Conservation (phyloP, 345 rosid species). For the Diplotaxis tenuifolia region DNA sequence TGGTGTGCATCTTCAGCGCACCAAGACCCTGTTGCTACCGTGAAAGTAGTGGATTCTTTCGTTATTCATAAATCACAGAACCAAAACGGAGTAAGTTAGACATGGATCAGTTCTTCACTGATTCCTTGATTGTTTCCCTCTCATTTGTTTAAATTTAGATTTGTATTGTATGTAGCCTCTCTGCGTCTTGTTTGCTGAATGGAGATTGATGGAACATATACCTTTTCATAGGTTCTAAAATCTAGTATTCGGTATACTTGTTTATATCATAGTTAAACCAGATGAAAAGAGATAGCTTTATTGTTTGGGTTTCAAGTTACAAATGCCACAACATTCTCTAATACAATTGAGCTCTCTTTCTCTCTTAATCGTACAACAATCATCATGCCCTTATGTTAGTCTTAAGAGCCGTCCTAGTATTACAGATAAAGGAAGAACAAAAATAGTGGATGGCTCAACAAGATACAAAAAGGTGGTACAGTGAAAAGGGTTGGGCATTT, state of each 20-base stretch:
- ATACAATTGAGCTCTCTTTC: background rate
- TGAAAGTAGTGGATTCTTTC: slow-evolving; percentile 73
- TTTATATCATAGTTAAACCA: background rate
- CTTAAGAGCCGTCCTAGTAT: slow-evolving; percentile 24
- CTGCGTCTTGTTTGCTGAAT: slow-evolving; percentile 7
- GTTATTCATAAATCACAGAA: slow-evolving; percentile 47
- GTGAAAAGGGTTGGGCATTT: background rate
- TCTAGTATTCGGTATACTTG: background rate
- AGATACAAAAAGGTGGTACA: slow-evolving; percentile 17
- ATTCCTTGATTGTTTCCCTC: slow-evolving; percentile 26
- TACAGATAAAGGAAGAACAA: slow-evolving; percentile 24
- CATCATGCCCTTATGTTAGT: slow-evolving; percentile 1
- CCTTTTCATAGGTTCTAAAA: background rate
- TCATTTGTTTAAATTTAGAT: slow-evolving; percentile 27
- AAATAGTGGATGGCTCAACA: slow-evolving; percentile 7
- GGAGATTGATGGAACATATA: slow-evolving; percentile 6
- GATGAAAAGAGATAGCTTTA: slow-evolving; percentile 1
- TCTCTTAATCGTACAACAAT: slow-evolving; percentile 34
- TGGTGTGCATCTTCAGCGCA: slow-evolving; percentile 62
- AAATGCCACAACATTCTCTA: slow-evolving; percentile 24
- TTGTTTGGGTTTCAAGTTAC: slow-evolving; percentile 21
- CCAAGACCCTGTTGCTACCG: slow-evolving; percentile 73
- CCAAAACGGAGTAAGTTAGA: slow-evolving; percentile 37
- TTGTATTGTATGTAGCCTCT: slow-evolving; percentile 29
- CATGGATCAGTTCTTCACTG: slow-evolving; percentile 39